Percentiles rank a stretch among this genome's conserved stretches.
Evolutionary conservation across 306 rosid genomes (phyloP).

Genomic region (Cajanus cajan): DNA sequence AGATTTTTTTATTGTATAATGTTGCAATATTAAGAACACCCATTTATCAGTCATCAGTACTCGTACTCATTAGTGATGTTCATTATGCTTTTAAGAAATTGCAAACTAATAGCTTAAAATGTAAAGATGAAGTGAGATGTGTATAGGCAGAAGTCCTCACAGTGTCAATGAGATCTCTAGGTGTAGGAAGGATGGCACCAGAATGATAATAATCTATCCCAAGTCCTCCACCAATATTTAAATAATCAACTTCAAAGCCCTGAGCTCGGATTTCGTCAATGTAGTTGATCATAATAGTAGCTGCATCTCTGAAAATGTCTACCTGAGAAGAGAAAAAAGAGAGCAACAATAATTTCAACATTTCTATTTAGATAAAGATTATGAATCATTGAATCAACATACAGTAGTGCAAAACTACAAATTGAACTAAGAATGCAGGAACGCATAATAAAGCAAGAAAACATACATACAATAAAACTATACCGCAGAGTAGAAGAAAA

Average conservation of each 20-base stretch:
- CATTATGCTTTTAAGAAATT: slow-evolving; percentile 1
- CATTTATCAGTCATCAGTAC: slow-evolving; percentile 7
- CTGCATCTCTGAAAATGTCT: slow-evolving; percentile 93
- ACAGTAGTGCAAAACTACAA: neutral
- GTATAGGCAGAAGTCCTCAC: slow-evolving; percentile 42
- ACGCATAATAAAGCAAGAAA: neutral
- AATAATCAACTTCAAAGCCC: slow-evolving; percentile 83
- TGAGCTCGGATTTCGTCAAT: slow-evolving; percentile 83
- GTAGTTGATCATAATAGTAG: slow-evolving; percentile 82
- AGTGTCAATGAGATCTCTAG: slow-evolving; percentile 87
- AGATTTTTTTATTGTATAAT: neutral
- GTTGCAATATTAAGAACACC: neutral
- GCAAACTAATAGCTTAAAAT: neutral
- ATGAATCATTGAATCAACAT: neutral
- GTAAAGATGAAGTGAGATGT: neutral
- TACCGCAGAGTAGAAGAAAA: neutral
- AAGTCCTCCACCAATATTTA: slow-evolving; percentile 95
- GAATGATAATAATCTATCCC: slow-evolving; percentile 92
- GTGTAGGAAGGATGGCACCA: slow-evolving; percentile 80
- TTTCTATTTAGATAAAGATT: slow-evolving; percentile 11
- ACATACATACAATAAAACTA: neutral
- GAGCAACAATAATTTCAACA: neutral
- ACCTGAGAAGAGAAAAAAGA: slow-evolving; percentile 44
- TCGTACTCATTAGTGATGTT: neutral
- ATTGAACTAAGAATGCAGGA: slow-evolving; percentile 2